These are phyloP conservation scores for Thelephora aurantiotincta DNA, from an alignment of 768 basidiomycete species.

Conservation along the genomic window DNA sequence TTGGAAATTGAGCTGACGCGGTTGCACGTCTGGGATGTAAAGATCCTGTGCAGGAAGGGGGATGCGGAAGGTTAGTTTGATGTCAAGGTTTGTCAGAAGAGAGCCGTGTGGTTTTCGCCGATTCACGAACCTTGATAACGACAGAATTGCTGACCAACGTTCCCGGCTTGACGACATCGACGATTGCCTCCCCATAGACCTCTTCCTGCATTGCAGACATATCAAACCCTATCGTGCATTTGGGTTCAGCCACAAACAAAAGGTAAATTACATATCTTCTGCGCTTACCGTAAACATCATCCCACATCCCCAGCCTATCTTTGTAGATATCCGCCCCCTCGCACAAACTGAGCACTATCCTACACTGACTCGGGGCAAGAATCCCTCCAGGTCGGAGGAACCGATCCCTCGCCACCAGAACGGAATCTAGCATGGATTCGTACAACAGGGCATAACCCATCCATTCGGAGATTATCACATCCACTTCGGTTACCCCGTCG, in stretches of 20 bases:
- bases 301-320: conserved; percentile 84
- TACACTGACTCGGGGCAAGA: conserved; percentile 84
- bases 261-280: neutral
- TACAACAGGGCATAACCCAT: conserved; percentile 90
- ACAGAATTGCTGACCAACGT: conserved; percentile 49
- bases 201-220: conserved; percentile 67
- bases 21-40: conserved; percentile 44
- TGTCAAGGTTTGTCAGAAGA: no score
- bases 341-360: conserved; percentile 74
- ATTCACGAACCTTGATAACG: conserved; percentile 42
- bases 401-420: conserved; percentile 75
- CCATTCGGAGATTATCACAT: conserved; percentile 96
- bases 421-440: conserved; percentile 96
- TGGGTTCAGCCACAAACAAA: neutral
- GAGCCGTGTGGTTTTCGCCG: neutral
- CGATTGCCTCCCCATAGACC: conserved; percentile 67
- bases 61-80: neutral
- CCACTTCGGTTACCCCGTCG: conserved; percentile 60
- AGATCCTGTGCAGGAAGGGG: conserved; percentile 49
- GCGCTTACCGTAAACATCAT: conserved; percentile 70
- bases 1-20: conserved; percentile 67
- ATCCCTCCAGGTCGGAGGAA: conserved; percentile 68
- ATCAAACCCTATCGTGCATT: conserved; percentile 58
- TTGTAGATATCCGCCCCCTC: conserved; percentile 63
- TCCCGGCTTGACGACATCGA: conserved; percentile 63